Conservation (phyloP, 2,329 filamentous ascomycete genomes). For the Exophiala viscosa region DNA sequence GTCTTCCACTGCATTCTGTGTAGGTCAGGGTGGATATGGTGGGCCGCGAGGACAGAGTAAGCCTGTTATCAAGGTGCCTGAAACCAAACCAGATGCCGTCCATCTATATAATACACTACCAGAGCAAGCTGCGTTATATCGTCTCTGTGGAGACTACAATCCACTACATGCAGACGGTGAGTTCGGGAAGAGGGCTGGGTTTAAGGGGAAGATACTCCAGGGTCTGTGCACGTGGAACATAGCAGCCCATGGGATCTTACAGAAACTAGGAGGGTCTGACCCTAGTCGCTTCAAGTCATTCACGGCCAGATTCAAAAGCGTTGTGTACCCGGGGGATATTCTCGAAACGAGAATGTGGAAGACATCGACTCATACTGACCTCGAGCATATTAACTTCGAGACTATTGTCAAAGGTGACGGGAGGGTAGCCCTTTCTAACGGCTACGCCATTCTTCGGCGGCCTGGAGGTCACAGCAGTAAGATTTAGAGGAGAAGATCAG, state of each 20-base stretch:
- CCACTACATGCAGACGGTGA: slow-evolving; percentile 46
- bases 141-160: slow-evolving; percentile 50
- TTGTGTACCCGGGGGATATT: slow-evolving; percentile 54
- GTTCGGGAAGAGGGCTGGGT: slow-evolving; percentile 43
- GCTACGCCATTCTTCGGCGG: too few species aligned
- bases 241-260: slow-evolving; percentile 43
- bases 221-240: slow-evolving; percentile 50
- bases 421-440: too few species aligned
- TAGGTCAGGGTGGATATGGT: slow-evolving; percentile 46
- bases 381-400: too few species aligned
- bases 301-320: slow-evolving; percentile 45
- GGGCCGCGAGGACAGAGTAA: slow-evolving; percentile 42
- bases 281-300: slow-evolving; percentile 42
- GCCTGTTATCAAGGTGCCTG: slow-evolving; percentile 31
- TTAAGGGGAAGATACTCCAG: slow-evolving; percentile 47
- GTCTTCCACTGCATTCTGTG: slow-evolving; percentile 41
- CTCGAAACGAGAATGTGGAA: slow-evolving; percentile 67
- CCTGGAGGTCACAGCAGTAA: too few species aligned
- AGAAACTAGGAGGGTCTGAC: slow-evolving; percentile 40
- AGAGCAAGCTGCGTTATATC: slow-evolving; percentile 6
- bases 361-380: slow-evolving; percentile 30
- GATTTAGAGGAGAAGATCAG: too few species aligned
- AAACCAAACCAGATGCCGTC: slow-evolving; percentile 22
- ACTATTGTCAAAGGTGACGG: too few species aligned
- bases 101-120: background rate